Evolutionary conservation across 2,329 filamentous ascomycete genomes (phyloP), one percentile per base, ranked within the genome.

Genomic region (Fusarium nelsonii): DNA sequence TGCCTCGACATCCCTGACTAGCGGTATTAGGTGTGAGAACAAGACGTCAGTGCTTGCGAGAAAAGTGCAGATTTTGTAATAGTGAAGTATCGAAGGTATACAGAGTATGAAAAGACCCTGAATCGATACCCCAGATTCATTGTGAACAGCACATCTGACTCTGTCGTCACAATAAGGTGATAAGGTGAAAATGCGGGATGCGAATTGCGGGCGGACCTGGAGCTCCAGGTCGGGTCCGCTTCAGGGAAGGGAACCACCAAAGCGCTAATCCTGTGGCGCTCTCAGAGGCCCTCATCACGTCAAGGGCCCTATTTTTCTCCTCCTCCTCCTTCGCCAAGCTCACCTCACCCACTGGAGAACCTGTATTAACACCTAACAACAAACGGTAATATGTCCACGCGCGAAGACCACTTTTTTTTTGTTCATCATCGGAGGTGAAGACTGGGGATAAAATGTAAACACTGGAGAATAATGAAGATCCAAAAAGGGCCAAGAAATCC

Each of bases 91-190:
- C 12, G 28, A 30, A 11, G 8, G n/a, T 12, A 8, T 44, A n/a
- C 9, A 4, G 5, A 30, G 15, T 30, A 30, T 18, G 4, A 16
- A n/a, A 23, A 33, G 30, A 48, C 30, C 30, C 18, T 20, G 14
- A 10, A 32, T 20, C 6, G 20, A 28, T 51, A 51, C 20, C 48
- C 34, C 48, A 30, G 48, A 51, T 51, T 23, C 8, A 20, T 49
- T n/a, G 15, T 34, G 18, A 3, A 8, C 45, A 48, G n/a, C 32
- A 48, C 10, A 23, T 43, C 49, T 33, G 14, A 52, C 15, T 6
- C 16, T 43, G 49, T 52, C 49, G 37, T 52, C 36, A 43, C 49
- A 52, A 52, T 52, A 52, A 52, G 49, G 49, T 52, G 36, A 52
- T 16, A 20, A 40, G 34, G 10, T 28, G 48, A 49, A n/a, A 41